Base-by-base conservation (phyloP, 2,329 filamentous ascomycete species). In the Aspergillus sp. region DNA sequence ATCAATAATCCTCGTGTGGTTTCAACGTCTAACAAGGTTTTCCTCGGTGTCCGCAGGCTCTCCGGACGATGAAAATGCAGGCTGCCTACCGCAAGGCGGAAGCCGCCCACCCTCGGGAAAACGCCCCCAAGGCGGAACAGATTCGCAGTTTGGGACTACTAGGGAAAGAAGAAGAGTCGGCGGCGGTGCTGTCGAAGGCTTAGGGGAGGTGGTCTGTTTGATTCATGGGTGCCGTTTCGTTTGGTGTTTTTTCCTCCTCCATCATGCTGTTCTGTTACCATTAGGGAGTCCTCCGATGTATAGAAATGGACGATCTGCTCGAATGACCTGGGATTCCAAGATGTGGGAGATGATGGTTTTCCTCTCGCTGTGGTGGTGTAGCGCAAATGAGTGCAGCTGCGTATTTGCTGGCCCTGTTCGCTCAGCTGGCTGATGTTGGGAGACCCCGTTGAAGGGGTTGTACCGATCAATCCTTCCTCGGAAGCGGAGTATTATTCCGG, bases 111-210 rank as follows among this genome's bases (percentile, higher is more conserved):
- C 82, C 88, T 58, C 84, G 89, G 77, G 89, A 94, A 70, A 86
- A 90, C 67, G 88, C 85, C 53, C 91, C 91, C 55, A 91, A 84
- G 58, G 88, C 89, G 4, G 90, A 89, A 55, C 85, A 94, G 78
- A 95, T 97, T 80, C 82, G 91, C 73, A 91, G 88, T 71, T 73
- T 97, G 57, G 93, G 93, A 42, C 74, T 97, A 60, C 68, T 97
- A 64, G 87, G 88, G 67, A 91, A 91, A 73, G 88, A 94, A 62
- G 89, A 95, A 64, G 89, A 94, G 63, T 84, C 86, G 51, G 84
- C 87, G 69, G 81, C 82, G 68, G 80, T 79, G 43, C 55, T 80
- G 58, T 68, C 58, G 40, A 60, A 64, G 55, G 57, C 54, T 50
- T 67, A 54, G 61, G 34, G 42, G 54, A 49, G 46, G 51, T 47